These are phyloP conservation scores for Colletotrichum godetiae DNA, from an alignment of 2,329 filamentous ascomycete genomes.

Conservation along the genomic window DNA sequence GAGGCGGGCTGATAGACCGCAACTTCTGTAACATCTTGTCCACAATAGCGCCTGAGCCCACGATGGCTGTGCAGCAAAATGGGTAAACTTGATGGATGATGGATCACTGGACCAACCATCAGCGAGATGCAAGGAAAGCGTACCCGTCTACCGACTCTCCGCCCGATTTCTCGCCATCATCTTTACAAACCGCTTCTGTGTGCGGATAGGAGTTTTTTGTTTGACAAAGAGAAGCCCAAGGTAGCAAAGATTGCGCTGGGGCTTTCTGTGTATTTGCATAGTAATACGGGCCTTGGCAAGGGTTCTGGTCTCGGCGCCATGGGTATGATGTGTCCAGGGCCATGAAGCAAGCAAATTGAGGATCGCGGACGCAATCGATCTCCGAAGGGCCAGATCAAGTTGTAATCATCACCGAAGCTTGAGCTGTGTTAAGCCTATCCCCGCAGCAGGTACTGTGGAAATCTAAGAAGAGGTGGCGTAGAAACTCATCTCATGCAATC, in stretches of 20 bases:
- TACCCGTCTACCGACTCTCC: neutral
- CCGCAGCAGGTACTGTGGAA: neutral
- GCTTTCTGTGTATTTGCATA: neutral
- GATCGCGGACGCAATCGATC: neutral
- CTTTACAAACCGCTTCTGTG: no score
- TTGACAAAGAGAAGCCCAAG: neutral
- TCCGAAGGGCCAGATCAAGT: neutral
- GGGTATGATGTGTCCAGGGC: neutral
- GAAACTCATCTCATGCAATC: neutral
- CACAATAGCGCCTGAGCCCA: no score
- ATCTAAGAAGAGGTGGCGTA: neutral
- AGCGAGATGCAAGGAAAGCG: no score
- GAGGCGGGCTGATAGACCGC: neutral
- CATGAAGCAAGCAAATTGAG: neutral
- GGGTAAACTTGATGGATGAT: neutral
- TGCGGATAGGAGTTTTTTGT: no score
- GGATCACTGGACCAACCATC: no score
- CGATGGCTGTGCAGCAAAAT: neutral
- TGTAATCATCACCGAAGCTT: neutral
- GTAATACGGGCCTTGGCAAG: neutral
- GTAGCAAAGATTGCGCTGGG: neutral
- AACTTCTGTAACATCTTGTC: neutral
- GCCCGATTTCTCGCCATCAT: neutral
- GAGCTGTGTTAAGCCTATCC: neutral
- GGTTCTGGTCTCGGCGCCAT: neutral